Evolutionary conservation across 495 filamentous ascomycete species (phyloP).

Genomic region (Lineolata rhizophorae): DNA sequence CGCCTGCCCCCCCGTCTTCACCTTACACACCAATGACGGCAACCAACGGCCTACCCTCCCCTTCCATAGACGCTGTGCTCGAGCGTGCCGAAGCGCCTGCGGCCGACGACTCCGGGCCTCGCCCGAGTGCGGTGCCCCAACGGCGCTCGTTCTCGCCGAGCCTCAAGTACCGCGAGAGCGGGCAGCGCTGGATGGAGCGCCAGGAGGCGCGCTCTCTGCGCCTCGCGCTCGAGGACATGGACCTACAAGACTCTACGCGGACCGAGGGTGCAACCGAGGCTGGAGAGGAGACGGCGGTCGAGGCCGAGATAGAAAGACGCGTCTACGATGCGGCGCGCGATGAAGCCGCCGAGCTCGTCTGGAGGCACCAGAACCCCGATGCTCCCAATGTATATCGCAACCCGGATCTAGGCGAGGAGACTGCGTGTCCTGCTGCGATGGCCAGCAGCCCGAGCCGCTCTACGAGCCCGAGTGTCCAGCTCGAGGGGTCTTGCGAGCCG

Average conservation of each 20-base stretch:
- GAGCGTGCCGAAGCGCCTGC: not conserved
- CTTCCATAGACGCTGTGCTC: slow-evolving; percentile 2
- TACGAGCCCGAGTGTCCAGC: too few species aligned
- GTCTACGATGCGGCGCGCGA: slow-evolving; percentile 58
- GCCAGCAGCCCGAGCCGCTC: too few species aligned
- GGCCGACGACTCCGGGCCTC: not conserved
- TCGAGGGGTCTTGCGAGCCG: too few species aligned
- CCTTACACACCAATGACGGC: slow-evolving; percentile 1
- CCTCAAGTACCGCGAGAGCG: slow-evolving; percentile 46
- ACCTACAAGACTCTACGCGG: slow-evolving; percentile 31
- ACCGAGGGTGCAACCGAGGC: too few species aligned
- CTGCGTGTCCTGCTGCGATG: too few species aligned
- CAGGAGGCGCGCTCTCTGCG: slow-evolving; percentile 60
- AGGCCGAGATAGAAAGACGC: slow-evolving; percentile 28
- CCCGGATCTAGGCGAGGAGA: too few species aligned
- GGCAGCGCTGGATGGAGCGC: slow-evolving; percentile 66
- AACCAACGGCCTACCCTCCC: slow-evolving; percentile 2
- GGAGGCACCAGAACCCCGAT: slow-evolving; percentile 53
- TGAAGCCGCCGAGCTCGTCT: slow-evolving; percentile 74
- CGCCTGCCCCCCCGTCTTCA: too few species aligned
- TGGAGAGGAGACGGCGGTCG: too few species aligned
- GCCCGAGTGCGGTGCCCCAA: too few species aligned
- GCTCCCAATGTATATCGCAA: slow-evolving; percentile 28
- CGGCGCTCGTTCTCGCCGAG: too few species aligned
- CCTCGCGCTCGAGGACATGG: slow-evolving; percentile 62